phyloP scores from a whole-genome alignment of 164 flowering plant genomes.

The Magnolia changhungtana region DNA sequence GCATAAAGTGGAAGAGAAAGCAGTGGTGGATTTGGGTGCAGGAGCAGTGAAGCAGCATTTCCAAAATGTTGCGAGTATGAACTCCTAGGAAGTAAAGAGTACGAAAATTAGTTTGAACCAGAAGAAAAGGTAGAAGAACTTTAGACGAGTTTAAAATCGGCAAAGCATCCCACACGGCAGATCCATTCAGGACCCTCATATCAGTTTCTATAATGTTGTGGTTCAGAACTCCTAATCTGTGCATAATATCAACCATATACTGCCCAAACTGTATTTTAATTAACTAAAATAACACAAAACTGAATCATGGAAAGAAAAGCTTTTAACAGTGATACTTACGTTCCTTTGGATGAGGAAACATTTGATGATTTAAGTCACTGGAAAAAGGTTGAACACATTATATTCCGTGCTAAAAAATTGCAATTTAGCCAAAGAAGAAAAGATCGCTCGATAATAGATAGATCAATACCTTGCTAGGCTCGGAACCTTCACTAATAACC shows the following conservation, averaged over 20 bases:
- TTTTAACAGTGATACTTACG: constrained; percentile 35
- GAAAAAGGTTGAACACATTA: constrained; percentile 12
- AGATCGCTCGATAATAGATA: constrained; percentile 5
- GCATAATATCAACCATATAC: not conserved
- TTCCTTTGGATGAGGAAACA: constrained; percentile 23
- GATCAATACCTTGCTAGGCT: constrained; percentile 45
- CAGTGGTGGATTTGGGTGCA: not conserved
- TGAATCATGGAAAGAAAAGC: not conserved
- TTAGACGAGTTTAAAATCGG: not conserved
- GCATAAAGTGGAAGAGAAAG: too few species aligned
- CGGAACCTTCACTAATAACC: constrained; percentile 38
- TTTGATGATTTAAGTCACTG: constrained; percentile 47
- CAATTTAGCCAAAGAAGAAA: not conserved
- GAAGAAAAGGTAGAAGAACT: too few species aligned
- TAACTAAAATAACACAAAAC: not conserved
- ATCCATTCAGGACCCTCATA: too few species aligned
- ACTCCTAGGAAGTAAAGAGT: too few species aligned
- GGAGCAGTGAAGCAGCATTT: not conserved
- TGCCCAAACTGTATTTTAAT: not conserved
- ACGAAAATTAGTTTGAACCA: too few species aligned
- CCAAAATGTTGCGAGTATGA: not conserved
- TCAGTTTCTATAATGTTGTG: not conserved
- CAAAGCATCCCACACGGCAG: not conserved
- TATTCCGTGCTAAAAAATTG: not conserved
- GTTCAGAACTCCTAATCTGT: not conserved